phyloP scores from a whole-genome alignment of 139 green algal genomes.

The Chlamydomonas incerta region DNA sequence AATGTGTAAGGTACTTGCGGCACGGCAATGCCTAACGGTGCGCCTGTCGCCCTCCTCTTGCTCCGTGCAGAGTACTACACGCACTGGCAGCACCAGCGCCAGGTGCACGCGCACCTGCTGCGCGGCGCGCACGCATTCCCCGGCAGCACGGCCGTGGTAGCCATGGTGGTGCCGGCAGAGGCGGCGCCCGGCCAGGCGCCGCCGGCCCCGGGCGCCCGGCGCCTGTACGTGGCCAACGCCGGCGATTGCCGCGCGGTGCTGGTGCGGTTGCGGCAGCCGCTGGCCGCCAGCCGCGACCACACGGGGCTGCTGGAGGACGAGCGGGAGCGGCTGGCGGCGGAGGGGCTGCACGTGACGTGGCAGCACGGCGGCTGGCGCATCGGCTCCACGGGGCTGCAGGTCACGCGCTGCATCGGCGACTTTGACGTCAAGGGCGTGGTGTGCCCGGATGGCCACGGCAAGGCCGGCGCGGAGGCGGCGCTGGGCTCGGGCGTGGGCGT shows the following conservation, averaged over 20 bases:
- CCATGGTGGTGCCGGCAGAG: conserved; percentile 59
- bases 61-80: conserved; percentile 43
- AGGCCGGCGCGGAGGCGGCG: not conserved
- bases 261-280: conserved; percentile 64
- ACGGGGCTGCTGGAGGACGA: conserved; percentile 78
- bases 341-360: conserved; percentile 64
- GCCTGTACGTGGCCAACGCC: conserved; percentile 84
- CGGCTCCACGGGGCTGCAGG: conserved; percentile 77
- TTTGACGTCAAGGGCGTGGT: conserved; percentile 77
- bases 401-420: conserved; percentile 87
- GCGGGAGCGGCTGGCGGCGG: conserved; percentile 73
- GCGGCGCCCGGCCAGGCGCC: too few relatives aligned
- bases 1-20: too few relatives aligned
- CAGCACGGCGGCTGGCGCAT: conserved; percentile 79
- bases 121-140: conserved; percentile 52
- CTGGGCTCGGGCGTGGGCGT: conserved; percentile 56
- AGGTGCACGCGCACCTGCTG: not conserved
- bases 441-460: not conserved
- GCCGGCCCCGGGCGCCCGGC: not conserved
- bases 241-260: conserved; percentile 89
- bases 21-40: too few relatives aligned
- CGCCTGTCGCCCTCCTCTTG: not conserved
- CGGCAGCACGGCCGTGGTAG: conserved; percentile 82
- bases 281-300: conserved; percentile 86
- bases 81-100: conserved; percentile 41